Conservation (phyloP, 305 asterid genomes). For the Fraxinus xanthoxyloides region DNA sequence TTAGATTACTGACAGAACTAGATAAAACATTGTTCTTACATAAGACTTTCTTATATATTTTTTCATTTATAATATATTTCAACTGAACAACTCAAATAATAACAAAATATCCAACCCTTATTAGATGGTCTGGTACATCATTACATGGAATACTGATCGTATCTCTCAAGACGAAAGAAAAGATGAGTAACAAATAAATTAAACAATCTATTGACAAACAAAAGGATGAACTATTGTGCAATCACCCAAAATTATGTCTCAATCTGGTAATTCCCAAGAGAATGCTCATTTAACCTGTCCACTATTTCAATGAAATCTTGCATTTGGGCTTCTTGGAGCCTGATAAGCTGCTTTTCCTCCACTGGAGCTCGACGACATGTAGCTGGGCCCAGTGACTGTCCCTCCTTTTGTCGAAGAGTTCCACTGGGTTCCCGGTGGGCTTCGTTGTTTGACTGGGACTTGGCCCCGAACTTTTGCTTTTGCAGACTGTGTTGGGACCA, state of each 20-base stretch:
- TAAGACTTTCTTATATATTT: not conserved
- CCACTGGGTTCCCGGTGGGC: constrained; percentile 53
- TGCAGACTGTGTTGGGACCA: constrained; percentile 87
- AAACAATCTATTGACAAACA: constrained; percentile 25
- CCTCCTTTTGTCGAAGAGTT: constrained; percentile 56
- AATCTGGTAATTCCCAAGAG: constrained; percentile 45
- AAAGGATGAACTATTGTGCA: constrained; percentile 9
- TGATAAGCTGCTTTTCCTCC: constrained; percentile 46
- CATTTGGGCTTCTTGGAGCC: constrained; percentile 62
- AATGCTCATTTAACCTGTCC: constrained; percentile 55
- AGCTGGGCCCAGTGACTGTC: constrained; percentile 30
- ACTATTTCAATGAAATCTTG: constrained; percentile 25
- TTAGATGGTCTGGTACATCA: not conserved
- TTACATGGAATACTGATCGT: not conserved
- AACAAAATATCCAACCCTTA: not conserved
- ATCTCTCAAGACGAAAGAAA: not conserved
- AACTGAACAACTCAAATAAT: not conserved
- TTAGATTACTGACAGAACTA: not conserved
- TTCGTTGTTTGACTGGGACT: constrained; percentile 40
- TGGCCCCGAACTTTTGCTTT: constrained; percentile 65
- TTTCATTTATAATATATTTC: not conserved
- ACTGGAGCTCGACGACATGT: constrained; percentile 61
- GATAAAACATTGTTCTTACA: not conserved
- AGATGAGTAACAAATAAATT: not conserved
- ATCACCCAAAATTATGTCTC: constrained; percentile 46